Conservation (phyloP, 2,329 filamentous ascomycete species). For the Beauveria sp. region DNA sequence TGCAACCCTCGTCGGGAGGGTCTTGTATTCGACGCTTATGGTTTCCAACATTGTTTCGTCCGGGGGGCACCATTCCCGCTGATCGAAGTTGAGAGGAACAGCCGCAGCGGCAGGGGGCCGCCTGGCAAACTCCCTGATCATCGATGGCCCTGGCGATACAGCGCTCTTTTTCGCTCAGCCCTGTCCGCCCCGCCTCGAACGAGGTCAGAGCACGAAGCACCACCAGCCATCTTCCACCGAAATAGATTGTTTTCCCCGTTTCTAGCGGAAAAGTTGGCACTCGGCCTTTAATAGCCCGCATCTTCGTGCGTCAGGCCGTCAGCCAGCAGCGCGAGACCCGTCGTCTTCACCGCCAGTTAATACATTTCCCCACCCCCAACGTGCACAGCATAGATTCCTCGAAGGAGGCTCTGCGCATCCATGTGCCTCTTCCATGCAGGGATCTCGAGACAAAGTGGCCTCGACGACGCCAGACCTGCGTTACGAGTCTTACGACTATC, state of each 20-base stretch:
- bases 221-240: neutral
- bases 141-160: neutral
- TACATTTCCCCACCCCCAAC: neutral
- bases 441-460: neutral
- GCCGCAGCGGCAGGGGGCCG: neutral
- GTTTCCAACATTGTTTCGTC: no score
- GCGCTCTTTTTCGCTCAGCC: neutral
- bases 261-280: no score
- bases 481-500: no score
- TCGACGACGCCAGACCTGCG: neutral
- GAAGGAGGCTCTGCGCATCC: constrained; percentile 1
- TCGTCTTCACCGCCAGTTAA: neutral
- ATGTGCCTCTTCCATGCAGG: neutral
- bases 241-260: no score
- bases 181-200: neutral
- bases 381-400: neutral
- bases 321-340: neutral
- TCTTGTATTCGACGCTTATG: neutral
- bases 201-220: constrained; percentile 1
- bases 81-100: neutral
- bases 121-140: neutral
- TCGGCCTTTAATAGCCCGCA: neutral
- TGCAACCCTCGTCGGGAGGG: neutral
- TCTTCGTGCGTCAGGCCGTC: neutral
- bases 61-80: no score